Evolutionary conservation across 2,329 filamentous ascomycete species (phyloP).

Genomic region (Tolypocladium endophyticum): DNA sequence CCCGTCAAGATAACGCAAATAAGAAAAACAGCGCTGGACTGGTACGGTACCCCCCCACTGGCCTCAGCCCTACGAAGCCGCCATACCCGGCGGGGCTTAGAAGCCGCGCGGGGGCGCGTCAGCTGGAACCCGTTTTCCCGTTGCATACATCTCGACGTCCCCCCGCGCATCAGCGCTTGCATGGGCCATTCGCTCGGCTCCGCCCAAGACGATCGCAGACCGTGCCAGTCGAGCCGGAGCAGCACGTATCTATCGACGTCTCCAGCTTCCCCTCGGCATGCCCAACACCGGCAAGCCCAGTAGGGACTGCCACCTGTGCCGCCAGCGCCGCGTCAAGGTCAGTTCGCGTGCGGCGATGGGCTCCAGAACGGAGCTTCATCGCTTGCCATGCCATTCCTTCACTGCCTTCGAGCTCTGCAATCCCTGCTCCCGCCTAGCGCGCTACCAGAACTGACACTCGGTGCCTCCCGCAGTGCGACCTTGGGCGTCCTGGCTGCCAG

Average conservation of each 20-base stretch:
- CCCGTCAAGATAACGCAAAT: too few species aligned
- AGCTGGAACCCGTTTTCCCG: slow-evolving; percentile 16
- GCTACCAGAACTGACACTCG: neutral
- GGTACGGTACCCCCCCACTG: neutral
- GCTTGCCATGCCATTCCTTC: neutral
- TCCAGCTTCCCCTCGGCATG: slow-evolving; percentile 13
- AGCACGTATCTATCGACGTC: neutral
- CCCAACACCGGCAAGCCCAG: slow-evolving; percentile 30
- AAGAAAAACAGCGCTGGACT: too few species aligned
- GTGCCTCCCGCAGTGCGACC: slow-evolving; percentile 22
- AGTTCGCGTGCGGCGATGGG: slow-evolving; percentile 4
- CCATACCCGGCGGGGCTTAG: neutral
- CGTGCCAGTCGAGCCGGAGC: neutral
- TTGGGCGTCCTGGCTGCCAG: slow-evolving; percentile 25
- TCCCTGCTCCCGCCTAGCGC: neutral
- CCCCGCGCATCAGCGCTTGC: neutral
- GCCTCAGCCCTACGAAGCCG: neutral
- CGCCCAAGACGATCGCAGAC: neutral
- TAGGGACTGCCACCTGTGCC: slow-evolving; percentile 29
- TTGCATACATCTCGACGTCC: slow-evolving; percentile 4
- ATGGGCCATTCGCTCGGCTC: neutral
- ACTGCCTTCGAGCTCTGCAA: neutral
- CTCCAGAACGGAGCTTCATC: neutral
- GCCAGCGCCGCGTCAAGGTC: slow-evolving; percentile 29
- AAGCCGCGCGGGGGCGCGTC: neutral